Conservation (phyloP, 2,329 filamentous ascomycete genomes). For the Boeremia exigua region DNA sequence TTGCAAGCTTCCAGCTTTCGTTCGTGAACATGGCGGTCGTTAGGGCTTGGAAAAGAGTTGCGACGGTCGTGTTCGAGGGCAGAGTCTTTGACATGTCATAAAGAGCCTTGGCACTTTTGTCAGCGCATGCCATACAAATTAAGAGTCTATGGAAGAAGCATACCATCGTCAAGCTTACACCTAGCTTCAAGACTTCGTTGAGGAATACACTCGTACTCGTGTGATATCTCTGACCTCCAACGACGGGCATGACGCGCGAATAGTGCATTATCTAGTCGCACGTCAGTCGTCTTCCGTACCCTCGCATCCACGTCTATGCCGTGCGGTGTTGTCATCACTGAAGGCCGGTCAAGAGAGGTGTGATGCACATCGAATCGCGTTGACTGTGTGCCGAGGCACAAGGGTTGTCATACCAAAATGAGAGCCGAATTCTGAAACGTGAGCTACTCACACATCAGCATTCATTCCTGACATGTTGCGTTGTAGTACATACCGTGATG, state of each 20-base stretch:
- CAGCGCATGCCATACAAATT: background rate
- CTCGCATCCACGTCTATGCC: background rate
- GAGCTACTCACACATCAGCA: slow-evolving; percentile 60
- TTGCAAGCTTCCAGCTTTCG: slow-evolving; percentile 93
- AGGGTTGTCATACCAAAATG: slow-evolving; percentile 65
- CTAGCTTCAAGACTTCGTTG: slow-evolving; percentile 89
- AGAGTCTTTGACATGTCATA: slow-evolving; percentile 83
- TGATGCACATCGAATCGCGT: slow-evolving; percentile 1
- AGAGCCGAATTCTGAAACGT: slow-evolving; percentile 81
- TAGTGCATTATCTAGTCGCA: slow-evolving; percentile 82
- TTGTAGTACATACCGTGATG: slow-evolving; percentile 60
- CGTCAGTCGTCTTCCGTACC: slow-evolving; percentile 13
- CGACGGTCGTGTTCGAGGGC: slow-evolving; percentile 79
- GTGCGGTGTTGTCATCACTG: background rate
- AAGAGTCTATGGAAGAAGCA: background rate
- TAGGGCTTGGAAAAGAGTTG: slow-evolving; percentile 79
- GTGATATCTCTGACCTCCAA: slow-evolving; percentile 85
- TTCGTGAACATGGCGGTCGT: slow-evolving; percentile 82
- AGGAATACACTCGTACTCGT: slow-evolving; percentile 93
- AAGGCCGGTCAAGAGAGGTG: background rate
- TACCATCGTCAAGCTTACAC: slow-evolving; percentile 78
- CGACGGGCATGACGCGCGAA: slow-evolving; percentile 88
- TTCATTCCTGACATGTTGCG: background rate
- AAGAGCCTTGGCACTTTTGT: slow-evolving; percentile 59
- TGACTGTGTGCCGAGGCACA: slow-evolving; percentile 1